Evolutionary conservation across 2,329 filamentous ascomycete genomes (phyloP).

Genomic region (Venturia aucupariae): DNA sequence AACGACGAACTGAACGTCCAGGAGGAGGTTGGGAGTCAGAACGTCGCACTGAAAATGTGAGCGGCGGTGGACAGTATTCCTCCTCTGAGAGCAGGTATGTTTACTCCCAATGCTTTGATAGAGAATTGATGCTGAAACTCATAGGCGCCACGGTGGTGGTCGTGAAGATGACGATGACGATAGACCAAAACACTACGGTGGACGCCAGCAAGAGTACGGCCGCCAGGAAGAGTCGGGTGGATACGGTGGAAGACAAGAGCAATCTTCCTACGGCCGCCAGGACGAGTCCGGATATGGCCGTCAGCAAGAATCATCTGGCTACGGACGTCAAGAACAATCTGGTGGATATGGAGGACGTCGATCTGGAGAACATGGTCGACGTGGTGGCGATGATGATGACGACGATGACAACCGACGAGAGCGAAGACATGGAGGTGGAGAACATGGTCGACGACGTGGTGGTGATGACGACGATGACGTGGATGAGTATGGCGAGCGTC

Average conservation of each 20-base stretch:
- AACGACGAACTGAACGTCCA: slow-evolving; percentile 40
- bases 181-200: not conserved
- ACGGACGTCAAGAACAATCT: slow-evolving; percentile 8
- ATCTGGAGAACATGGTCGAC: slow-evolving; percentile 5
- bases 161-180: slow-evolving; percentile 9
- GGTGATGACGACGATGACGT: slow-evolving; percentile 6
- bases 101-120: not conserved
- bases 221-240: not conserved
- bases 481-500: slow-evolving; percentile 6
- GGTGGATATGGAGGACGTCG: slow-evolving; percentile 5
- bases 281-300: slow-evolving; percentile 5
- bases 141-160: slow-evolving; percentile 3
- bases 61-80: slow-evolving; percentile 21
- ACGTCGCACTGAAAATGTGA: slow-evolving; percentile 24
- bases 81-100: slow-evolving; percentile 18
- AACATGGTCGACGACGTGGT: not conserved
- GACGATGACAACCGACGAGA: not conserved
- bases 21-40: slow-evolving; percentile 35
- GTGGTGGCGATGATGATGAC: slow-evolving; percentile 2
- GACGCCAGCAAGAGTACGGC: slow-evolving; percentile 9
- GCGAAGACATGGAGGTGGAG: slow-evolving; percentile 3
- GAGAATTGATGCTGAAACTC: not conserved
- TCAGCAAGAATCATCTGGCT: slow-evolving; percentile 1
- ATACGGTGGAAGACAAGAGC: slow-evolving; percentile 1
- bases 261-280: slow-evolving; percentile 7